Base-by-base conservation (phyloP, 2,329 filamentous ascomycete genomes). In the Verticillium isaacii region DNA sequence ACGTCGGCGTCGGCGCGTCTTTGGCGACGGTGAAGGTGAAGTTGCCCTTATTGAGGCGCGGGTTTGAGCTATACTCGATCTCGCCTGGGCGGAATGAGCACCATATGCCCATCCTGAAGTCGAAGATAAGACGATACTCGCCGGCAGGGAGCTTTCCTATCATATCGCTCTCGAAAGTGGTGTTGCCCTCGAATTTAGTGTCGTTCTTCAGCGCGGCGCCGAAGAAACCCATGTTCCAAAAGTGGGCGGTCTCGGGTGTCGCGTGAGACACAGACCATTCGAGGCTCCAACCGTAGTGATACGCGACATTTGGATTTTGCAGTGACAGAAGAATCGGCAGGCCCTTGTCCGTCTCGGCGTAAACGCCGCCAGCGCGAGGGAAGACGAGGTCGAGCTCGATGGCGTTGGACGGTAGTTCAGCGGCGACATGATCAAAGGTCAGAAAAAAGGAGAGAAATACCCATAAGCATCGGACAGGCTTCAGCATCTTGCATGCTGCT, bases 301-400 rank as follows among this genome's bases (percentile, higher is more conserved):
- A 65, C 36, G 63, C 63, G 2, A 62, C 55, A 5, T 62, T 36
- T 12, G 63, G 62, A 62, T 65, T 65, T 56, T 65, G 63, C 14
- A 65, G 36, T 17, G 62, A 62, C 23, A 65, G 60, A 29, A 65
- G 59, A 9, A 65, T 34, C n/a, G 63, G 63, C 32, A 63, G 61
- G 55, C 62, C 63, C 41, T 60, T 60, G 12, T 60, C 41, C 17
- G 60, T 64, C 32, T 64, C 58, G 36, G 39, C 62, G 36, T 64
- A 65, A 17, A 62, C 62, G 25, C 62, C 62, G 32, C 58, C 63
- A 9, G 61, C 15, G 12, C 63, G 63, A 32, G 63, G 63, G 58
- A 65, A 65, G 55, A 65, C 58, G 39, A 65, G 57, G 14, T 65
- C 63, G 36, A 65, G 62, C 45, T 65, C 62, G 41, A 65, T 57